Conservation (phyloP, 306 rosid genomes). For the Cucumis melo region DNA sequence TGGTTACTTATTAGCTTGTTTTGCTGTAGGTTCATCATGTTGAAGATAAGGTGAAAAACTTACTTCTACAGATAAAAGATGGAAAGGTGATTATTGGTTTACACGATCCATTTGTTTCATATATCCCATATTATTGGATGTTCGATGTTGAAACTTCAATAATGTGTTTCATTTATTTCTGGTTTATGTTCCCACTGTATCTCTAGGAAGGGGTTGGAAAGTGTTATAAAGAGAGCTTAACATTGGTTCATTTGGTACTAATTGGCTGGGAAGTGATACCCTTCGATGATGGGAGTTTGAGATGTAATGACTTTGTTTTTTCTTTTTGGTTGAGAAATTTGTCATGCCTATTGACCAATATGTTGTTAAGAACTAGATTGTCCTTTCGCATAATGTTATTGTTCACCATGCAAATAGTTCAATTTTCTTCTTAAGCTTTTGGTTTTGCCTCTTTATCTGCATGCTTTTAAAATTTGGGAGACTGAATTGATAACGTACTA, state of each 20-base stretch:
- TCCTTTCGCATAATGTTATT: background rate
- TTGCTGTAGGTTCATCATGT: constrained; percentile 46
- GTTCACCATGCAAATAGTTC: background rate
- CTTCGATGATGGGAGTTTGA: background rate
- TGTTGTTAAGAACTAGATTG: background rate
- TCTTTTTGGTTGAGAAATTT: no score
- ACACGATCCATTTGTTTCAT: background rate
- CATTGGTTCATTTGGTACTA: background rate
- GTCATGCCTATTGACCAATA: background rate
- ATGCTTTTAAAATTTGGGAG: background rate
- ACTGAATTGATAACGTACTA: background rate
- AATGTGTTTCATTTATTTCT: background rate
- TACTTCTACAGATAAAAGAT: constrained; percentile 50
- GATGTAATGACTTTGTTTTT: background rate
- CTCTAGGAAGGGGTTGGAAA: background rate
- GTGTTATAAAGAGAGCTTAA: background rate
- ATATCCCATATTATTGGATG: background rate
- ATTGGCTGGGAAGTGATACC: background rate
- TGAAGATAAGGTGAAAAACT: constrained; percentile 55
- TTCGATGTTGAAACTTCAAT: background rate
- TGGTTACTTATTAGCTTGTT: background rate
- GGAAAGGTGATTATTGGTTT: constrained; percentile 39
- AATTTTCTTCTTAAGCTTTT: background rate
- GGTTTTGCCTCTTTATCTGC: background rate
- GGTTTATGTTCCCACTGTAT: background rate